Conservation (phyloP, 805 yeast genomes). For the Candida argentea region DNA sequence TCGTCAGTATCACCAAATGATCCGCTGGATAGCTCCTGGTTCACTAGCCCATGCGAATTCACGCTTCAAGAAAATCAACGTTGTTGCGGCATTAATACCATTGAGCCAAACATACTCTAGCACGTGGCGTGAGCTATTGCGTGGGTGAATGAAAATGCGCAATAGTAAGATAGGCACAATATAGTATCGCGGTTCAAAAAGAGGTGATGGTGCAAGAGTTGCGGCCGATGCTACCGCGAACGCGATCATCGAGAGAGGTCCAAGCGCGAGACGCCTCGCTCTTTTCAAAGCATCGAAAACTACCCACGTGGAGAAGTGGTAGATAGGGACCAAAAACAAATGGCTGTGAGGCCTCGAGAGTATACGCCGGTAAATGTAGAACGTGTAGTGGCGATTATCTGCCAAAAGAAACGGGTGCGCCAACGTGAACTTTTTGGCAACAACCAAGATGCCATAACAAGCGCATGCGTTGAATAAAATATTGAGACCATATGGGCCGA, state of each 20-base stretch:
- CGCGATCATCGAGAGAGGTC: constrained; percentile 35
- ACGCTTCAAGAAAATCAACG: constrained; percentile 45
- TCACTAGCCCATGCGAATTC: constrained; percentile 65
- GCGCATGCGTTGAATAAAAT: constrained; percentile 8
- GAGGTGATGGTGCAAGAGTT: constrained; percentile 79
- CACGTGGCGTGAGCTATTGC: constrained; percentile 26
- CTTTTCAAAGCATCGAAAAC: constrained; percentile 10
- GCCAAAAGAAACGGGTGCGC: constrained; percentile 88
- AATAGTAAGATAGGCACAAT: constrained; percentile 72
- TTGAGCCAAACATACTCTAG: constrained; percentile 57
- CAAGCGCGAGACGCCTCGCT: constrained; percentile 7
- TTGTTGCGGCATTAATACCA: constrained; percentile 42
- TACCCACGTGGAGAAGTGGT: constrained; percentile 49
- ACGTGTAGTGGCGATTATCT: constrained; percentile 89
- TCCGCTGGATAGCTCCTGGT: constrained; percentile 52
- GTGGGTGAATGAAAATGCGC: constrained; percentile 47
- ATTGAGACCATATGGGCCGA: constrained; percentile 11
- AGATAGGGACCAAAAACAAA: constrained; percentile 49
- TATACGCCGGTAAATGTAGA: constrained; percentile 68
- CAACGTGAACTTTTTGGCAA: constrained; percentile 53
- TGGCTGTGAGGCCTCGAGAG: constrained; percentile 40
- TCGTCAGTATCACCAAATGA: constrained; percentile 94
- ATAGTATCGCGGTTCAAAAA: constrained; percentile 90
- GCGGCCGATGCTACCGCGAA: constrained; percentile 41
- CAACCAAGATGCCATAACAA: constrained; percentile 25